Conservation (phyloP, 208 protist genomes). For the Crithidia brevicula region DNA sequence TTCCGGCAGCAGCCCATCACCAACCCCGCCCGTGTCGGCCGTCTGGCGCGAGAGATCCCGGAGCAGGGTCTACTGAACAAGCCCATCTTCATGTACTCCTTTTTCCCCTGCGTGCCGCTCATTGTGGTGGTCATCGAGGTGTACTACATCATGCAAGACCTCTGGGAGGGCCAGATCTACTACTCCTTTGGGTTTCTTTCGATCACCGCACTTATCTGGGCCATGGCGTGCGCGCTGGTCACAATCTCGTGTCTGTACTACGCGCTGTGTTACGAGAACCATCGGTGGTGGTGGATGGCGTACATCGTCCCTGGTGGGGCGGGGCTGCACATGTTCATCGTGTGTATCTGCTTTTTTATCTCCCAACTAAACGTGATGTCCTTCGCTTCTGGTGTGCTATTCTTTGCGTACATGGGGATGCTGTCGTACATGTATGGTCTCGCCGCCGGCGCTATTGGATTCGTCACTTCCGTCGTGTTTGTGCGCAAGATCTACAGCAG, state of each 20-base stretch:
- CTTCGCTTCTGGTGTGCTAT: conserved; percentile 80
- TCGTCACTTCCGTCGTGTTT: conserved; percentile 80
- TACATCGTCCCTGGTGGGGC: conserved; percentile 92
- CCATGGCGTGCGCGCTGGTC: conserved; percentile 95
- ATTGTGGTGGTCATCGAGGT: conserved; percentile 98
- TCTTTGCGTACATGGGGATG: conserved; percentile 91
- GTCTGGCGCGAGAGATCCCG: conserved; percentile 97
- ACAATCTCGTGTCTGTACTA: conserved; percentile 98
- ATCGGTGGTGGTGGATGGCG: conserved; percentile 98
- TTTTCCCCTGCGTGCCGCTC: conserved; percentile 95
- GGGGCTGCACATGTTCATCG: conserved; percentile 95
- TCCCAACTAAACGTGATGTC: conserved; percentile 71
- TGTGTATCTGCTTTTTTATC: conserved; percentile 91
- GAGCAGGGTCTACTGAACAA: conserved; percentile 78
- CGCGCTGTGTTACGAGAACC: conserved; percentile 97
- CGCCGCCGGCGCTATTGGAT: conserved; percentile 80
- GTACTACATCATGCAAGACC: conserved; percentile 97
- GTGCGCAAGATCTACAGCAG: conserved; percentile 83
- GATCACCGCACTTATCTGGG: conserved; percentile 96
- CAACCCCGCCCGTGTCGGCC: conserved; percentile 92
- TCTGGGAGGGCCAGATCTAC: conserved; percentile 96
- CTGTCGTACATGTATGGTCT: conserved; percentile 81
- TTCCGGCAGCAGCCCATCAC: conserved; percentile 87
- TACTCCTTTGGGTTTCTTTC: conserved; percentile 99
- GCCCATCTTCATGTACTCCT: conserved; percentile 47